These are phyloP conservation scores for Lanmaoa rubissima DNA, from an alignment of 768 basidiomycete genomes.

Conservation along the genomic window DNA sequence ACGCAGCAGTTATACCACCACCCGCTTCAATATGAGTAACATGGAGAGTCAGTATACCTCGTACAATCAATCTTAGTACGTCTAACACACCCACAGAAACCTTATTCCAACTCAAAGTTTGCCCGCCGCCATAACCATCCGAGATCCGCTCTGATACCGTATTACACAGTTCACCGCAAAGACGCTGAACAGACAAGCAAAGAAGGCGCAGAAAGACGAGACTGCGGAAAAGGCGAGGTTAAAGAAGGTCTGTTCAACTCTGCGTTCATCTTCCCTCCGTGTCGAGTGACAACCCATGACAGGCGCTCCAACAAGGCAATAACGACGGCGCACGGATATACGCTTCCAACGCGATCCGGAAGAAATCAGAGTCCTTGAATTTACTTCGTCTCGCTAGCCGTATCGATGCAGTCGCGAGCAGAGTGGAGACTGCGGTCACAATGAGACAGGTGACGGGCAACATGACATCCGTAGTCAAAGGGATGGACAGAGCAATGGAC, in stretches of 20 bases:
- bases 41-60: slow-evolving; percentile 74
- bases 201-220: slow-evolving; percentile 98
- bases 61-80: not conserved
- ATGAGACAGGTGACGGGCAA: slow-evolving; percentile 96
- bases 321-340: slow-evolving; percentile 97
- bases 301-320: slow-evolving; percentile 97
- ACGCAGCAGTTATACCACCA: not conserved
- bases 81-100: slow-evolving; percentile 60
- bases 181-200: slow-evolving; percentile 89
- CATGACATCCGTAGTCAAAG: slow-evolving; percentile 94
- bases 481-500: slow-evolving; percentile 99
- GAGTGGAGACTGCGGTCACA: slow-evolving; percentile 97
- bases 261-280: not conserved
- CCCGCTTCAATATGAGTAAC: slow-evolving; percentile 59
- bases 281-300: slow-evolving; percentile 3
- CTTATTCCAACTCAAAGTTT: slow-evolving; percentile 96
- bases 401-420: slow-evolving; percentile 94
- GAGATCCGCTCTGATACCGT: slow-evolving; percentile 12
- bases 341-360: slow-evolving; percentile 95
- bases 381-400: slow-evolving; percentile 85
- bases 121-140: slow-evolving; percentile 14
- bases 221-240: slow-evolving; percentile 80
- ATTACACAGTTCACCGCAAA: slow-evolving; percentile 90
- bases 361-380: slow-evolving; percentile 94
- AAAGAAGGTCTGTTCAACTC: slow-evolving; percentile 70